Conservation (phyloP, 192 early-diverging fungal genomes). For the Geranomyces michiganensis region DNA sequence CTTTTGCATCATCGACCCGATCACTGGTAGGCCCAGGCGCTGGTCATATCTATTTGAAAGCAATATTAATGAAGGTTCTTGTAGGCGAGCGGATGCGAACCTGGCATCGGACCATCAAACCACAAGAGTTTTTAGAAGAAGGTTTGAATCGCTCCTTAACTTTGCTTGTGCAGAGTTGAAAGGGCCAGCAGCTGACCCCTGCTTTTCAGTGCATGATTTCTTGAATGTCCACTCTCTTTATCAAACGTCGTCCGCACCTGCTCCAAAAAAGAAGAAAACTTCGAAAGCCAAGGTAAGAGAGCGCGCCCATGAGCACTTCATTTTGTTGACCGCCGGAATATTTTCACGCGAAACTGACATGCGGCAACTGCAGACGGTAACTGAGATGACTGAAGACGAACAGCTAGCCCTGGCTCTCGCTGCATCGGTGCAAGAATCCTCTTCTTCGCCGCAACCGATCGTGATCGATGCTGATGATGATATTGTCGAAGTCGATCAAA, state of each 20-base stretch:
- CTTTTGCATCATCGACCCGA: constrained; percentile 84
- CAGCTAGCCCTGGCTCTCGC: constrained; percentile 81
- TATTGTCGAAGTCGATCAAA: not conserved
- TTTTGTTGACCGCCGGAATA: not conserved
- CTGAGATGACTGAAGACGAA: constrained; percentile 87
- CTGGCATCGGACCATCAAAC: constrained; percentile 61
- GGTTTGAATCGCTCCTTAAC: not conserved
- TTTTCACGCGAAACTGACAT: no score
- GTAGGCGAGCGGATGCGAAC: constrained; percentile 77
- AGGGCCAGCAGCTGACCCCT: no score
- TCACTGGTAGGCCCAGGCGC: constrained; percentile 63
- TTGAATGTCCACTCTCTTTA: constrained; percentile 68
- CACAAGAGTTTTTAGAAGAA: constrained; percentile 73
- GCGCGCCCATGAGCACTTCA: not conserved
- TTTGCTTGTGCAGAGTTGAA: no score
- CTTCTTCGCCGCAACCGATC: constrained; percentile 3
- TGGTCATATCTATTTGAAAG: not conserved
- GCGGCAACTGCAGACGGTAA: constrained; percentile 43
- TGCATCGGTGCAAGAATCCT: constrained; percentile 59
- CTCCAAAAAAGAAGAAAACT: constrained; percentile 23
- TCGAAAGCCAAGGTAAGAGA: constrained; percentile 1
- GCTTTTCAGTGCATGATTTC: constrained; percentile 7
- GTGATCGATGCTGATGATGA: not conserved
- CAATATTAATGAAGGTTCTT: not conserved
- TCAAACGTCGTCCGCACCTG: constrained; percentile 20